Evolutionary conservation across 257 asterid genomes (phyloP), one percentile per base, ranked within the genome.

Genomic region (Striga asiatica): DNA sequence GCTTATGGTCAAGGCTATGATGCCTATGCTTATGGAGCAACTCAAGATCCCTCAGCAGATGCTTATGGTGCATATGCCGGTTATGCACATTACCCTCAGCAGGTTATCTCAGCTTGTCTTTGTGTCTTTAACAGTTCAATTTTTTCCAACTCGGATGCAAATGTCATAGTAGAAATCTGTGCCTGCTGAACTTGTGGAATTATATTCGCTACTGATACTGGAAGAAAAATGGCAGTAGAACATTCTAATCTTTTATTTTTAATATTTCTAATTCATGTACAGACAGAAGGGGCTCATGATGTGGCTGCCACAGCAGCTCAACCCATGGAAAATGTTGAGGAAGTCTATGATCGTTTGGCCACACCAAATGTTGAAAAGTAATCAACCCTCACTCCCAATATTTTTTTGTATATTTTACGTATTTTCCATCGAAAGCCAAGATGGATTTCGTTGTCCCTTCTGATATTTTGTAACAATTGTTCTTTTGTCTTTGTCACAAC

Each of bases 1-100:
- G 91, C 81, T 48, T 91, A 91, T 71, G 97, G 89, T 60, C 98
- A 84, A 71, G 93, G 97, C 66, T 91, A 91, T 61, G 97, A 91
- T 74, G 78, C 98, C 50, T 91, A 91, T 67, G 78, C 85, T 28
- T 81, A 87, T 74, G 96, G 83, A 60, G 83, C 80, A 66, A 17
- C 92, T 4, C 95, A 81, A 67, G 98, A 91, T 66, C 94, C 97
- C 28, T 76, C 95, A 31, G 73, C 80, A 3, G 86, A 83, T 72
- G 81, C 88, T 6, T 84, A 87, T 57, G 78, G 98, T 61, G 88
- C 94, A 64, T 91, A 91, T 71, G 81, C 93, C 64, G 92, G 94
- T 50, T 91, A 87, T 50, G 48, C 38, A 3, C 97, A 80, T 61
- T 91, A 87, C 67, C 88, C 95, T 43, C 95, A 77, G 31, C 95